Percentiles rank a stretch among this genome's conserved stretches.
These are phyloP conservation scores for Sistotremastrum niveocremeum DNA, from an alignment of 768 basidiomycete genomes.

Conservation along the genomic window DNA sequence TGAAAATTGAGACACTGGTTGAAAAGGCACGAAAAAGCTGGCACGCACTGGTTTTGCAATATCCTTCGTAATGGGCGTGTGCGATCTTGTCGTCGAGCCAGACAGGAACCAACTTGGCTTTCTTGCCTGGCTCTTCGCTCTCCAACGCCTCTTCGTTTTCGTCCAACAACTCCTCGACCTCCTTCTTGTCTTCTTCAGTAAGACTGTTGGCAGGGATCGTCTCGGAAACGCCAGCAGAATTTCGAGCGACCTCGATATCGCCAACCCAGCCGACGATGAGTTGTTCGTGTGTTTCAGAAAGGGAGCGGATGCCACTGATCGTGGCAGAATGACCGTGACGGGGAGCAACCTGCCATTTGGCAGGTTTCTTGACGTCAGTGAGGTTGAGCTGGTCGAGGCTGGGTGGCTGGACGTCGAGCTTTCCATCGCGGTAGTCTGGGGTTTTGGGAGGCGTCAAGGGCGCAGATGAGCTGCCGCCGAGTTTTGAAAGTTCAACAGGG, in stretches of 20 bases:
- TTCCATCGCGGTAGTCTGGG: constrained; percentile 9
- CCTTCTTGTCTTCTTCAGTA: constrained; percentile 45
- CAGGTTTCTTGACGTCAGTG: constrained; percentile 24
- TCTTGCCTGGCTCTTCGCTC: constrained; percentile 24
- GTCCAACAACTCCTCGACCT: constrained; percentile 55
- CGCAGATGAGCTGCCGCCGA: constrained; percentile 24
- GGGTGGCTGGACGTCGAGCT: constrained; percentile 46
- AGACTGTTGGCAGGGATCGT: constrained; percentile 40
- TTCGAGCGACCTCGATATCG: constrained; percentile 47
- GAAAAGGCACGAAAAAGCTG: constrained; percentile 4
- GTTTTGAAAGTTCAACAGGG: constrained; percentile 30
- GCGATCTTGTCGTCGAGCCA: constrained; percentile 85
- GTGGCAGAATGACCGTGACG: constrained; percentile 90
- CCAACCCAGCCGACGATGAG: constrained; percentile 91
- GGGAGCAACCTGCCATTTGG: constrained; percentile 60
- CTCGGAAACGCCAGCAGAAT: constrained; percentile 18
- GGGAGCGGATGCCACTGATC: constrained; percentile 82
- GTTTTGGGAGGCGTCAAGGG: constrained; percentile 28
- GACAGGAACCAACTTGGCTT: constrained; percentile 72
- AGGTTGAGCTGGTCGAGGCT: constrained; percentile 51
- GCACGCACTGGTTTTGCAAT: constrained; percentile 88
- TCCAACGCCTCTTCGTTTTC: constrained; percentile 26
- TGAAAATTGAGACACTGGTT: constrained; percentile 8
- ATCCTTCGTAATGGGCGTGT: constrained; percentile 92
- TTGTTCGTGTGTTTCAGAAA: constrained; percentile 78